phyloP scores from a whole-genome alignment of 1,284 basidiomycete genomes.

The Ganoderma leucocontextum region DNA sequence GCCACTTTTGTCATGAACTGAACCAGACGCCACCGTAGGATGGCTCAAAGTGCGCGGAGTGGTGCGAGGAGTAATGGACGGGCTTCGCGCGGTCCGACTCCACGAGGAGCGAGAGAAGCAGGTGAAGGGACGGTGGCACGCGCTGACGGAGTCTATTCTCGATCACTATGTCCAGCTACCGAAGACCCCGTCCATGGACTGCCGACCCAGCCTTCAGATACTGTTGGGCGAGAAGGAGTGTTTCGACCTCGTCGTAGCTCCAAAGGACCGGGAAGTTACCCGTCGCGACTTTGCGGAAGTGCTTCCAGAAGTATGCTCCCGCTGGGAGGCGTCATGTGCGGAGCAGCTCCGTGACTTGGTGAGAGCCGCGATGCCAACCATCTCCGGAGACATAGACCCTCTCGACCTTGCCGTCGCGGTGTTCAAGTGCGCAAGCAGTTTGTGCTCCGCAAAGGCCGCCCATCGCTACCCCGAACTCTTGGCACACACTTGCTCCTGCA shows the following conservation, averaged over 20 bases:
- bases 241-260: neutral
- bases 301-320: neutral
- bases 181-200: neutral
- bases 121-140: neutral
- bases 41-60: neutral
- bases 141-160: neutral
- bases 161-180: neutral
- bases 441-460: neutral
- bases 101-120: neutral
- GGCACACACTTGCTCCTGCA: neutral
- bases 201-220: neutral
- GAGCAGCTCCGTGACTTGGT: neutral
- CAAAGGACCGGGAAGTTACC: neutral
- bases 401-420: slow-evolving; percentile 1
- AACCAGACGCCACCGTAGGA: neutral
- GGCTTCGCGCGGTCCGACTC: neutral
- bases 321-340: neutral
- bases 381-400: neutral
- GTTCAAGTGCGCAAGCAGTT: neutral
- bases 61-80: neutral
- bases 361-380: neutral
- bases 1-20: neutral
- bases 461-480: neutral
- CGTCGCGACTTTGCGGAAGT: neutral
- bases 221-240: neutral